Conservation (phyloP, 139 green algal species). For the Klebsormidium nitens region DNA sequence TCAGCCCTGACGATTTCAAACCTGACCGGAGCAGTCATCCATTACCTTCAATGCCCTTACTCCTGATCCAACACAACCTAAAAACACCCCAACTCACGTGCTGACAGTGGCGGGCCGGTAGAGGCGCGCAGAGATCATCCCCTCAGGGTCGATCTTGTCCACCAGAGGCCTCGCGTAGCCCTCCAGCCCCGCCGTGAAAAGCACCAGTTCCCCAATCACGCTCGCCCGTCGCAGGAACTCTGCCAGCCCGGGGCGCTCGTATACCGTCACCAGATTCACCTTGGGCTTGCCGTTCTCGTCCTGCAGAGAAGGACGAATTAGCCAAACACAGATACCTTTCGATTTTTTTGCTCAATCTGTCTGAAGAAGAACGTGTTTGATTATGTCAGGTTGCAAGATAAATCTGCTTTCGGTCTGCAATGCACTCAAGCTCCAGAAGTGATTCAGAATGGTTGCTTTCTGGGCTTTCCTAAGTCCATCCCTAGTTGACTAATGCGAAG, state of each 20-base stretch:
- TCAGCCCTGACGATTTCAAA: too few relatives aligned
- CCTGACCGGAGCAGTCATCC: too few relatives aligned
- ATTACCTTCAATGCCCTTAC: not conserved
- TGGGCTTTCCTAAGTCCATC: not conserved
- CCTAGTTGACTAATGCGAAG: slow-evolving; percentile 4
- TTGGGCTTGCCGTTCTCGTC: not conserved
- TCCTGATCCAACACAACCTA: not conserved
- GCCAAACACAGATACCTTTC: not conserved
- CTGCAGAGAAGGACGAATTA: slow-evolving; percentile 14
- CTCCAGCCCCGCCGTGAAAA: slow-evolving; percentile 57
- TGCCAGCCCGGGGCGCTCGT: slow-evolving; percentile 43
- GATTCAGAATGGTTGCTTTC: not conserved
- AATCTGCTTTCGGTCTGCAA: not conserved
- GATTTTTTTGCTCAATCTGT: not conserved
- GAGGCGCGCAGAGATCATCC: slow-evolving; percentile 18
- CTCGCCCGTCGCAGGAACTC: slow-evolving; percentile 48
- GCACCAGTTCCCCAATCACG: slow-evolving; percentile 50
- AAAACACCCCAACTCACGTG: not conserved
- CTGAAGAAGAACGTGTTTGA: not conserved
- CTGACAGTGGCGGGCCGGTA: slow-evolving; percentile 43
- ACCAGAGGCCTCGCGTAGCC: slow-evolving; percentile 49
- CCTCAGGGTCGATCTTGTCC: slow-evolving; percentile 31
- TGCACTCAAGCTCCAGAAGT: not conserved
- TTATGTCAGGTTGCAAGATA: not conserved
- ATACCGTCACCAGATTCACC: slow-evolving; percentile 43